These are phyloP conservation scores for Umbelopsis vinacea DNA, from an alignment of 192 early-diverging fungal species.

Conservation along the genomic window DNA sequence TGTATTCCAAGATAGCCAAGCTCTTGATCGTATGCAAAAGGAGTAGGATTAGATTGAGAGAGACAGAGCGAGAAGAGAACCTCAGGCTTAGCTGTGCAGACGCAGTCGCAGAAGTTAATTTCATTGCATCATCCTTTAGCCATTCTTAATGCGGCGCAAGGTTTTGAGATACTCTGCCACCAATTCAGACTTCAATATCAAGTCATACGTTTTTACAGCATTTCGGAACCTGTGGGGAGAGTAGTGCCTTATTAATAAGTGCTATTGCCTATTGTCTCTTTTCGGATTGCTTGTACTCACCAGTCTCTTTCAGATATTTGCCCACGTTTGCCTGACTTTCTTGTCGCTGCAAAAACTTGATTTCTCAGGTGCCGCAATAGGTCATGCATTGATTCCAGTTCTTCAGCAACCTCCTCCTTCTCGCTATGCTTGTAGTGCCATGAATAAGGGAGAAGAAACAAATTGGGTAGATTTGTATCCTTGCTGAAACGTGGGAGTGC, in stretches of 20 bases:
- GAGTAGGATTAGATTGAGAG: not conserved
- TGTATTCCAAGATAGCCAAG: too few relatives aligned
- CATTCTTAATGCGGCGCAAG: slow-evolving; percentile 11
- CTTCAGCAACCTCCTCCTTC: not conserved
- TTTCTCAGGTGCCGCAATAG: slow-evolving; percentile 37
- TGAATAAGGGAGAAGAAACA: slow-evolving; percentile 40
- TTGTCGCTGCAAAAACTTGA: slow-evolving; percentile 43
- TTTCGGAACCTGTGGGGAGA: slow-evolving; percentile 35
- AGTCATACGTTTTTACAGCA: slow-evolving; percentile 43
- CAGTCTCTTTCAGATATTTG: slow-evolving; percentile 54
- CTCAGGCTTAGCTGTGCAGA: too few relatives aligned
- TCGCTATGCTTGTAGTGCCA: not conserved
- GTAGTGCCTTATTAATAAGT: not conserved
- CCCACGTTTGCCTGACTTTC: slow-evolving; percentile 40
- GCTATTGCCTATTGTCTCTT: not conserved
- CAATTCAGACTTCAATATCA: slow-evolving; percentile 44
- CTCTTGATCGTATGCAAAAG: not conserved
- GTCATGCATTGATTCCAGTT: slow-evolving; percentile 32
- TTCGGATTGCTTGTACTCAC: slow-evolving; percentile 2
- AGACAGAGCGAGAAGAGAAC: not conserved
- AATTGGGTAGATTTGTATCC: slow-evolving; percentile 20
- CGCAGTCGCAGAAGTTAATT: not conserved
- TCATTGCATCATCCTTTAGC: not conserved
- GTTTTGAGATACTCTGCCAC: slow-evolving; percentile 43
- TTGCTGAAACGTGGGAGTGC: slow-evolving; percentile 30